Base-by-base conservation (phyloP, 2,329 filamentous ascomycete genomes). In the Huntiella savannae region DNA sequence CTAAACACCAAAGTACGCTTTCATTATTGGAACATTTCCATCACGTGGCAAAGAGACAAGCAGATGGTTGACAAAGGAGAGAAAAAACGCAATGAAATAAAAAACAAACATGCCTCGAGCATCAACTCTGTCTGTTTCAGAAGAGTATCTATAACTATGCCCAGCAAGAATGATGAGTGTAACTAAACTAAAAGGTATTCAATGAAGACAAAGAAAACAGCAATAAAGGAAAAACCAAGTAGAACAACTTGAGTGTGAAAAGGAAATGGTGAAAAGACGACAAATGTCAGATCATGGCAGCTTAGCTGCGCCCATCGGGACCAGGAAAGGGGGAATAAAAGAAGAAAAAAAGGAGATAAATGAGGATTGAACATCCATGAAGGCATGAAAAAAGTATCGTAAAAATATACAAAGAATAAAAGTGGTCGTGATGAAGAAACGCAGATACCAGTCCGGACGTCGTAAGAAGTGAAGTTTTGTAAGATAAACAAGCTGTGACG, bases 341-440 rank as follows among this genome's bases (percentile, higher is more conserved):
- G 16, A 39, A 40, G 10, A 17, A 40, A 11, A 40, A 40, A 40
- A 41, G 17, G 17, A 41, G 8, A 12, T 13, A 16, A 16, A 22
- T 19, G 40, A 41, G 28, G 40, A 41, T 22, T 8, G 28, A 12
- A 42, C 12, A 46, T 6, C 34, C 34, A 19, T 37, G 32, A 17
- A 35, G 41, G 37, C 33, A 34, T 35, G 17, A 42, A 39, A 46
- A 40, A 28, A 47, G 35, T 33, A 46, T 40, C 44, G 32, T 41
- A 41, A 42, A 35, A 47, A 47, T 47, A 41, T 40, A 47, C 45
- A 47, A 36, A 28, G 33, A 47, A 32, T 33, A 33, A 41, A 47
- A 40, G 35, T 41, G 32, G 40, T 41, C 40, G 19, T 41, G 19
- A 41, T 41, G 33, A 32, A 32, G 16, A 32, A 28, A 28, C 22